Base-by-base conservation (phyloP, 2,329 filamentous ascomycete genomes). In the Niveomyces coronatus region DNA sequence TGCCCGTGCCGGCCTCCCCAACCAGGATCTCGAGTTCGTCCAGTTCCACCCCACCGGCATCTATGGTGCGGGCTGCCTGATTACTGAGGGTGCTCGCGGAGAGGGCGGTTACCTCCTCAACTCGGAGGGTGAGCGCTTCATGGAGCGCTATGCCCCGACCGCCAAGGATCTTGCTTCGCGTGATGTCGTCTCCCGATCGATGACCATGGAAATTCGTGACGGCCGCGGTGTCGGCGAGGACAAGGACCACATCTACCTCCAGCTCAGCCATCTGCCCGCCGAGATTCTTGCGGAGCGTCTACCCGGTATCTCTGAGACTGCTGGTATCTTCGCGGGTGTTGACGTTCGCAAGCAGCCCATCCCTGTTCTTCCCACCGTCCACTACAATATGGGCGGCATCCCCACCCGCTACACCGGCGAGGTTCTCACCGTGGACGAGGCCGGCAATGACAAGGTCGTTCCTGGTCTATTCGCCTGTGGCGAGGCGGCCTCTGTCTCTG, bases 321-420 rank as follows among this genome's bases (percentile, higher is more conserved):
- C 89, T 37, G 87, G 85, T 52, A 96, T 96, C 56, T 98, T 98
- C 65, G 76, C 89, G 44, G 89, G 91, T 67, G 88, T 98, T 53
- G 91, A 98, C 62, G 89, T 98, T 51, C 82, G 80, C 57, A 95
- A 94, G 72, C 85, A 95, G 67, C 89, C 89, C 48, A 96, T 96
- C 52, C 89, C 89, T 45, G 89, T 96, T 49, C 74, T 96, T 46
- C 89, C 89, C 42, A 96, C 89, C 31, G 89, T 95, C 50, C 88
- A 98, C 74, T 98, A 98, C 76, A 95, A 95, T 76, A 98, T 96
- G 91, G 89, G 89, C 65, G 89, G 91, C 74, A 95, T 98, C 52
- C 89, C 89, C 37, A 96, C 91, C 50, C 86, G 85, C 57, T 96
- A 94, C 74, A 95, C 86, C 45, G 89, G 91, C 63, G 87, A 98